Evolutionary conservation across 2,329 filamentous ascomycete species (phyloP), one percentile per base, ranked within the genome.

Genomic region (Penicillium sp.): DNA sequence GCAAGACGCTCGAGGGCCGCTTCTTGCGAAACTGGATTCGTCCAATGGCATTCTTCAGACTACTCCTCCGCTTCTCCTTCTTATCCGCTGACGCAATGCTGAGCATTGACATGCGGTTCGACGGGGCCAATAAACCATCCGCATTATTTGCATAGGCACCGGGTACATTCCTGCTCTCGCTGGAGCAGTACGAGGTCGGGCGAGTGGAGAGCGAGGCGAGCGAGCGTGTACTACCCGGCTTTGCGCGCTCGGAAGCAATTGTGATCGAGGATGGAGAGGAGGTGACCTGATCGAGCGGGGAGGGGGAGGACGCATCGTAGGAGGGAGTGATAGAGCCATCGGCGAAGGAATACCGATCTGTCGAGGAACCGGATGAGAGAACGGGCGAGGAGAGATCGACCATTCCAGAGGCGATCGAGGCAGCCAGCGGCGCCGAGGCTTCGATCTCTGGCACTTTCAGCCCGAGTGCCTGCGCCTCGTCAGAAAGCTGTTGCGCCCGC

Each of bases 391-490:
- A 68, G 39, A 72, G 58, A 63, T 71, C 69, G 39, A 70, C 60
- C 50, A 71, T 60, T 34, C 70, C 71, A n/a, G 68, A 67, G 31
- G 69, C 63, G 48, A 72, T 68, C 24, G 68, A 71, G n/a, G 71
- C 64, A n/a, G 71, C 69, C 49, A 75, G 44, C 39, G 72, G 69
- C 21, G 68, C 66, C 16, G 70, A 61, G 33, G 67, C 58, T 33
- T 69, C 65, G 44, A 72, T 56, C 28, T 71, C 67, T 16, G 70
- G 70, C 18, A 69, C 54, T 24, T 69, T 67, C 28, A 76, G 59
- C 10, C 75, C 75, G 26, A 78, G 66, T 29, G 67, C 59, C 48
- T 64, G 66, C 40, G 75, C 75, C 52, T 77, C 73, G 18, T 69
- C 63, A 26, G 69, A 58, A 39, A 79, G 65, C 26, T 58, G 60